Base-by-base conservation (phyloP, 2,329 filamentous ascomycete species). In the Paraconiothyrium sp. region DNA sequence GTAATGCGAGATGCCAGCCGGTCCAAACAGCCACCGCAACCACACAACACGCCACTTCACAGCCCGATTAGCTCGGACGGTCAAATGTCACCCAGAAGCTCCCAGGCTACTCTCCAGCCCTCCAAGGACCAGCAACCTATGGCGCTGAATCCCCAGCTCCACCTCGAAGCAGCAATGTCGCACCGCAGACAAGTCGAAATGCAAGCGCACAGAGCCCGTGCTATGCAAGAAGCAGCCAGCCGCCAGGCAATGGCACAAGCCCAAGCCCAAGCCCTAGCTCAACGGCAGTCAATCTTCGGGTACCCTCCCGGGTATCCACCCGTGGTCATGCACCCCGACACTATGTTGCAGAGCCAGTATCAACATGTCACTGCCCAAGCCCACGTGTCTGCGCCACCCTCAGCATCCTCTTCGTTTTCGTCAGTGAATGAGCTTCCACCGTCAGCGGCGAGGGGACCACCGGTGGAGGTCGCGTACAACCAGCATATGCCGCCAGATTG, bases 61-160 rank as follows among this genome's bases (percentile, higher is more conserved):
- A 30, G 37, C 9, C 35, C 37, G 50, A 30, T 35, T n/a, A 24
- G 22, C 22, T 41, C 50, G 22, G 20, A 30, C 22, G 50, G 22
- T 20, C 50, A 11, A 11, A 8, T n/a, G 8, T 52, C 49, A n/a
- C 50, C 50, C 22, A 32, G 22, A 16, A 54, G 13, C 22, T 54
- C 35, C 10, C 50, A 6, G 24, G 22, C 41, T 13, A 22, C 52
- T 11, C 41, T 55, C 16, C 52, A 46, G 27, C 27, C 37, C 13
- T 32, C 27, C 4, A 43, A 54, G n/a, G 51, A 54, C 51, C 51
- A 54, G 24, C 52, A 55, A 39, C 52, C 52, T 24, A 55, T 46
- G 39, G 52, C 52, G 9, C 30, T 55, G 41, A 55, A 55, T 30
- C 52, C 52, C 10, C 52, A 55, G 16, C 52, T 35, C 16, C 39